phyloP scores from a whole-genome alignment of 352 stramenopile genomes.

The Globisporangium barbulae region DNA sequence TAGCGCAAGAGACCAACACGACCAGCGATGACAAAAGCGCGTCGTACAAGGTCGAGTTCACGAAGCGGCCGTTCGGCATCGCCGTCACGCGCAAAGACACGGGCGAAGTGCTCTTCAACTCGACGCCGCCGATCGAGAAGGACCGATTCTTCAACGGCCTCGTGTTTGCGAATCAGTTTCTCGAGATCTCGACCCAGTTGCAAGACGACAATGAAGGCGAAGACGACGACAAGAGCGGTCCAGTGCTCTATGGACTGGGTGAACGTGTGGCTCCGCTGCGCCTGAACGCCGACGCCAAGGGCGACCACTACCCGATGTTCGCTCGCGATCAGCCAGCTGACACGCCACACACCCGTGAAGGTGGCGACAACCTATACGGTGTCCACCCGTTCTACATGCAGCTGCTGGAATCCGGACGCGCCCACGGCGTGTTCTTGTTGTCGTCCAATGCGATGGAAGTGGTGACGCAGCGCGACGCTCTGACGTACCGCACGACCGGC shows the following conservation, averaged over 20 bases:
- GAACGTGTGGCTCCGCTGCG: constrained; percentile 50
- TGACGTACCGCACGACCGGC: constrained; percentile 79
- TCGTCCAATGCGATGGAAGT: constrained; percentile 89
- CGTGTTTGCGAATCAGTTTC: constrained; percentile 85
- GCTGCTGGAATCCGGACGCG: constrained; percentile 30
- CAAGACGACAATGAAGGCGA: constrained; percentile 13
- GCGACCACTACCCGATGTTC: constrained; percentile 75
- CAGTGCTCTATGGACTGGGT: constrained; percentile 70
- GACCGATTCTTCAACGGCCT: constrained; percentile 50
- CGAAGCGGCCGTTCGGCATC: constrained; percentile 63
- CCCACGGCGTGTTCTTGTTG: constrained; percentile 76
- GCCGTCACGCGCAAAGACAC: constrained; percentile 53
- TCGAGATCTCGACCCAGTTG: constrained; percentile 81
- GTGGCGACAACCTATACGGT: constrained; percentile 75
- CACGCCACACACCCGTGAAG: constrained; percentile 23
- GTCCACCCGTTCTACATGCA: constrained; percentile 83
- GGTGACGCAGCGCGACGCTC: constrained; percentile 44
- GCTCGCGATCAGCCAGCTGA: constrained; percentile 26
- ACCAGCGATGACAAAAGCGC: background rate
- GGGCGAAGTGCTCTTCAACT: constrained; percentile 82
- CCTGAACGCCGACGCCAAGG: constrained; percentile 36
- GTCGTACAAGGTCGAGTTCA: constrained; percentile 59
- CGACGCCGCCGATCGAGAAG: constrained; percentile 50
- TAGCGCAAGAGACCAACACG: background rate
- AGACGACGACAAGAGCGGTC: constrained; percentile 16